These are phyloP conservation scores for Yamadazyma olivae DNA, from an alignment of 805 yeast species.

Conservation along the genomic window DNA sequence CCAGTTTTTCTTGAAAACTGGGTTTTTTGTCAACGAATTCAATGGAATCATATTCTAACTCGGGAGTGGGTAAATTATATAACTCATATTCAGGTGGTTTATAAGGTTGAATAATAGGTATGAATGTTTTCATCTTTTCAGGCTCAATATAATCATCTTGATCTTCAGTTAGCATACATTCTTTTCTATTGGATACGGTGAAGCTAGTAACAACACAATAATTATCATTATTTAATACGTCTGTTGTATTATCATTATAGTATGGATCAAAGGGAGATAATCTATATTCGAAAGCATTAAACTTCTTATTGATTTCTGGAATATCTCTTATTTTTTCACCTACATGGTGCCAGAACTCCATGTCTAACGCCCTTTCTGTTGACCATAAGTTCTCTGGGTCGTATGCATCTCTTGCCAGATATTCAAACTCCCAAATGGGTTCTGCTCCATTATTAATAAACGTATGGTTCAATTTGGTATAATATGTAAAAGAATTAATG, in stretches of 20 bases:
- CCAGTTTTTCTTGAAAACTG: too few relatives aligned
- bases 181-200: constrained; percentile 17
- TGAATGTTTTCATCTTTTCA: constrained; percentile 8
- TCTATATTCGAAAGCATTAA: constrained; percentile 48
- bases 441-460: constrained; percentile 51
- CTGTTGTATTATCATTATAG: constrained; percentile 24
- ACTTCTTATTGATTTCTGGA: constrained; percentile 47
- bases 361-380: constrained; percentile 52
- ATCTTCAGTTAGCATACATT: constrained; percentile 20
- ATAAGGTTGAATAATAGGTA: constrained; percentile 15
- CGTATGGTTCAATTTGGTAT: constrained; percentile 55
- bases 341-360: constrained; percentile 53
- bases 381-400: constrained; percentile 59
- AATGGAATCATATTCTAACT: neutral
- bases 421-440: constrained; percentile 61
- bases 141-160: constrained; percentile 20
- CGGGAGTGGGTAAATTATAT: neutral
- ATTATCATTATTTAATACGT: constrained; percentile 12
- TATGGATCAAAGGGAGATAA: constrained; percentile 33
- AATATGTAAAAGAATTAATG: constrained; percentile 58
- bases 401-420: constrained; percentile 61
- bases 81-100: constrained; percentile 12
- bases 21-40: too few relatives aligned
- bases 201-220: constrained; percentile 20
- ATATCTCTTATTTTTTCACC: constrained; percentile 32